phyloP scores from a whole-genome alignment of 805 yeast genomes.

The Saturnispora kantuleensis region DNA sequence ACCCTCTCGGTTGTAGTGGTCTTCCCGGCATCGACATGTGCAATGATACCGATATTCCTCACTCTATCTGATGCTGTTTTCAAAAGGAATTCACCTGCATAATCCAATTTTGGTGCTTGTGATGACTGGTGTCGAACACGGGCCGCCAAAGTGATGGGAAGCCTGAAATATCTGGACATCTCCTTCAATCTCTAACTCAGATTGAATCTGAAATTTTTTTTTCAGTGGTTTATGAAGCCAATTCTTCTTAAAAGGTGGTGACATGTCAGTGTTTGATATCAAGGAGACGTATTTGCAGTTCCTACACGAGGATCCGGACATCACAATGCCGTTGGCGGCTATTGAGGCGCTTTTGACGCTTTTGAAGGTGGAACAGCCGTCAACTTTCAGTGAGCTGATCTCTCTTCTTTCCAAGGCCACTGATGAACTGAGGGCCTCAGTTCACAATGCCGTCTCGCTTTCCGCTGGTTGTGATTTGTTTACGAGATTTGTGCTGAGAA shows the following conservation, averaged over 20 bases:
- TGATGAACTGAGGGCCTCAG: constrained; percentile 59
- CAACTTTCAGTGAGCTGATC: constrained; percentile 89
- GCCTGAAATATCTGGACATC: neutral
- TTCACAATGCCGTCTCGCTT: constrained; percentile 84
- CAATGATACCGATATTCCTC: constrained; percentile 90
- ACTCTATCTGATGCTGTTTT: constrained; percentile 29
- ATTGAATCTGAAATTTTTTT: neutral
- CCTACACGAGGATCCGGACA: constrained; percentile 83
- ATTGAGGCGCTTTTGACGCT: constrained; percentile 87
- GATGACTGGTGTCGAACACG: neutral
- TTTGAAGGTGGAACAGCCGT: constrained; percentile 72
- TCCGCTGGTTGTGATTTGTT: constrained; percentile 97
- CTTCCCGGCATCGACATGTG: constrained; percentile 99
- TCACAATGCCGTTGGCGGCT: constrained; percentile 99
- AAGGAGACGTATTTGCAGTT: constrained; percentile 71
- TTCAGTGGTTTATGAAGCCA: neutral
- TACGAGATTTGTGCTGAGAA: constrained; percentile 84
- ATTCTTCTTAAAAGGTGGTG: too few species aligned
- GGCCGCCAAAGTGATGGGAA: neutral
- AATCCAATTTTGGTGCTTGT: constrained; percentile 4
- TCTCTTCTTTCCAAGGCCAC: constrained; percentile 71
- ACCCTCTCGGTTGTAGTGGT: constrained; percentile 96
- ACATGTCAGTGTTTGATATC: constrained; percentile 54
- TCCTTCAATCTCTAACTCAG: too few species aligned
- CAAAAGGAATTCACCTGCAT: constrained; percentile 14